Percentiles rank a stretch among this genome's conserved stretches.
These are phyloP conservation scores for Hylodesmum podocarpum DNA, from an alignment of 306 rosid species.

Conservation along the genomic window DNA sequence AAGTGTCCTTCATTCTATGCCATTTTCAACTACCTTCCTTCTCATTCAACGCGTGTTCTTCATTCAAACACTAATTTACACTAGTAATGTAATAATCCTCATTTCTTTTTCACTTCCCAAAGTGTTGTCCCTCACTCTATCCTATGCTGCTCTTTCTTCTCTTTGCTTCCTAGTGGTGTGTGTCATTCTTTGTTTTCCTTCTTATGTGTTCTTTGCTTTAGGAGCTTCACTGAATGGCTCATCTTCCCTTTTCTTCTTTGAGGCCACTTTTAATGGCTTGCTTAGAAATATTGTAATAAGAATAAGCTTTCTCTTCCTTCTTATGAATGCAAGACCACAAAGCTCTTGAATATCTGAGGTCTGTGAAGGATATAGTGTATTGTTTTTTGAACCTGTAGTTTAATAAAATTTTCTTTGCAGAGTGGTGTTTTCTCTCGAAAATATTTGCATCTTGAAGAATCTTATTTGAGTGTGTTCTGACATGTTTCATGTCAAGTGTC, in stretches of 20 bases:
- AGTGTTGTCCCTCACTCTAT: not conserved
- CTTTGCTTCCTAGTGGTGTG: not conserved
- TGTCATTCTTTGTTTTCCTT: constrained; percentile 30
- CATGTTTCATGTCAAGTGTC: not conserved
- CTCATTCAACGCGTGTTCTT: constrained; percentile 14
- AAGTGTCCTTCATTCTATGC: constrained; percentile 28
- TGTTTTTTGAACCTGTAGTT: not conserved
- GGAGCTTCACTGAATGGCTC: not conserved
- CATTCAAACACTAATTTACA: not conserved
- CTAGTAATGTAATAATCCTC: not conserved
- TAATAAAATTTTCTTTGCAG: not conserved
- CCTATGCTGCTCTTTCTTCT: not conserved
- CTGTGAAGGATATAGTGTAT: not conserved
- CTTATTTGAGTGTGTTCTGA: not conserved
- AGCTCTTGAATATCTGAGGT: not conserved
- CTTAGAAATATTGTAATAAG: not conserved
- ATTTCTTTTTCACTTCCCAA: constrained; percentile 8
- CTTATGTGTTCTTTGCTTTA: constrained; percentile 26
- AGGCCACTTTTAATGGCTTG: constrained; percentile 12
- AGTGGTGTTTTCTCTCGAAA: not conserved
- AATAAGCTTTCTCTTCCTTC: not conserved
- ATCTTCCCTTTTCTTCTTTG: not conserved
- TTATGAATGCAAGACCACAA: constrained; percentile 10
- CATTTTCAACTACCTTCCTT: constrained; percentile 45
- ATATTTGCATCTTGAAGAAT: not conserved